Evolutionary conservation across 140 eudicot genomes (phyloP), one percentile per base, ranked within the genome.

Genomic region (Artemisia princeps): DNA sequence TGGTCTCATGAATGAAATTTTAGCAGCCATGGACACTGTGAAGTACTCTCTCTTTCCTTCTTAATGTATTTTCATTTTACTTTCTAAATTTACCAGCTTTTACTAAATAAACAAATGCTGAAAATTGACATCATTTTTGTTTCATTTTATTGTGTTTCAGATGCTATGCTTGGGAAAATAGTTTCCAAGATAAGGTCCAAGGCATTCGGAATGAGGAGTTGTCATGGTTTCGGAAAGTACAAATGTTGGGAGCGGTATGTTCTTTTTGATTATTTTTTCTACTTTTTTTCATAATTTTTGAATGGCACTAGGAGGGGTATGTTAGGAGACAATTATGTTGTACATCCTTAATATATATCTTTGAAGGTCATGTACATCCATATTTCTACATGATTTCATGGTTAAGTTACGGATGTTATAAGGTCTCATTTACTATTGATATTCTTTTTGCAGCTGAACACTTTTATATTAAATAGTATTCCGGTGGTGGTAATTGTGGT

Each of bases 11-110:
- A 88, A 88, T 73, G 98, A 92, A 72, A 82, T 92, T 72, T 74
- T 92, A 75, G 96, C 95, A 57, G 98, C 98, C 33, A 92, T 92
- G 98, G 98, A 92, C 78, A 82, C 95, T 45, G 95, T 92, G 57
- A 92, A 92, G 98, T 92, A 88, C 57, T 33, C 57, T 22, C 63
- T 28, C 63, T 23, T 37, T 22, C 69, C 12, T 55, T 30, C 60
- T 55, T 6, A 3, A 69, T 51, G 53, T 65, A 10, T 70, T 69
- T 16, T 22, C 13, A 52, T 51, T 44, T 55, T 28, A 3, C 17
- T 48, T 14, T 61, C n/a, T 24, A 71, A 62, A 17, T 30, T 6
- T 37, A 62, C 59, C 28, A 55, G 45, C 49, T 17, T 64, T 73
- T 46, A 40, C 55, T 71, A 7, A 7, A 42, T 70, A 45, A 4